Conservation (phyloP, 345 rosid genomes). For the Ailanthus altissimus region DNA sequence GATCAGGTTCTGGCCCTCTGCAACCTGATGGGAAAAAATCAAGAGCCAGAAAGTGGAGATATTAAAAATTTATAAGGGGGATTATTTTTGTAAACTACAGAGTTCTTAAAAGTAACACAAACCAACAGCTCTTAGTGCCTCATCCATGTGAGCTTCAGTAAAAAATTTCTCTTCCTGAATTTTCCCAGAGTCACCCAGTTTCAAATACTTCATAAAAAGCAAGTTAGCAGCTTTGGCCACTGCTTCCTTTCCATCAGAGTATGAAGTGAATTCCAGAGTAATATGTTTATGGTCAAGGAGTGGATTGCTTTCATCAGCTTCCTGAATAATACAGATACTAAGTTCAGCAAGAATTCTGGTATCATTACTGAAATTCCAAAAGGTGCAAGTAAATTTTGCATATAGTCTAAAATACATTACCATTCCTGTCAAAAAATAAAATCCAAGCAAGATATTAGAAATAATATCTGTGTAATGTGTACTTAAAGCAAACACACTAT, state of each 20-base stretch:
- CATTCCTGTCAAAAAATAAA: not conserved
- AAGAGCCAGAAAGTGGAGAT: slow-evolving; percentile 3
- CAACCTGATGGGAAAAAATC: slow-evolving; percentile 51
- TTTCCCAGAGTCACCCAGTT: slow-evolving; percentile 34
- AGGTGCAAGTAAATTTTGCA: not conserved
- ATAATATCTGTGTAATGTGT: not conserved
- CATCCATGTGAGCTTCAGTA: slow-evolving; percentile 66
- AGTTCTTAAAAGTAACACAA: slow-evolving; percentile 35
- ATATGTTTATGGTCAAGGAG: slow-evolving; percentile 32
- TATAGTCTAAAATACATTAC: not conserved
- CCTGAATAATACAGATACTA: slow-evolving; percentile 39
- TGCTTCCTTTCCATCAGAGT: slow-evolving; percentile 82
- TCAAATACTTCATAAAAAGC: slow-evolving; percentile 52
- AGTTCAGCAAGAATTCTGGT: slow-evolving; percentile 10
- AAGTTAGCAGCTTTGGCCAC: slow-evolving; percentile 82
- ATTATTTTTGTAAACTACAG: not conserved
- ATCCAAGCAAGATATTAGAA: not conserved
- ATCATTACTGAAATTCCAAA: slow-evolving; percentile 15
- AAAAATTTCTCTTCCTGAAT: slow-evolving; percentile 49
- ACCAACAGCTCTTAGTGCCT: slow-evolving; percentile 75
- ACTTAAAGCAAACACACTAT: not conserved
- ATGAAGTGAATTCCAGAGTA: slow-evolving; percentile 68
- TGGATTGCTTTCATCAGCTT: slow-evolving; percentile 36
- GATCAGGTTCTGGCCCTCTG: slow-evolving; percentile 71
- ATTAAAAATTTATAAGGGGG: slow-evolving; percentile 16